phyloP scores from a whole-genome alignment of 2,329 filamentous ascomycete species.

The Epichloe sylvatica region DNA sequence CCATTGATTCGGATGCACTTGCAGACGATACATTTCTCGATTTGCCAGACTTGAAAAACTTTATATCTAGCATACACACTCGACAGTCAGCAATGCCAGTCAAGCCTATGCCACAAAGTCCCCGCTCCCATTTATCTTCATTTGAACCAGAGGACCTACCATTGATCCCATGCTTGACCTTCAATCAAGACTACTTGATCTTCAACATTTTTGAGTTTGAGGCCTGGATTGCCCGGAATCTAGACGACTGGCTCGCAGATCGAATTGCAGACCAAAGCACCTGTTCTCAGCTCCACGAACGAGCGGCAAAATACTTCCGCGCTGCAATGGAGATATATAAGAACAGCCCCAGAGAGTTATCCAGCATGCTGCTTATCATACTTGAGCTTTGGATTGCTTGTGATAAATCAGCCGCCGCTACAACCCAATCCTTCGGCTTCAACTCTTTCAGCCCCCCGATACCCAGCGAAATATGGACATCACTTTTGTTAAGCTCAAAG shows the following conservation, averaged over 20 bases:
- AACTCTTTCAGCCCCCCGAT: slow-evolving; percentile 33
- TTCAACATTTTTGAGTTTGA: slow-evolving; percentile 21
- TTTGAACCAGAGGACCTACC: too few species aligned
- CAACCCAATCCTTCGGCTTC: slow-evolving; percentile 22
- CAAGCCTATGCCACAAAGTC: too few species aligned
- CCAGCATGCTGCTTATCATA: slow-evolving; percentile 39
- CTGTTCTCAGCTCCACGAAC: slow-evolving; percentile 17
- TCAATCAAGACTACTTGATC: too few species aligned
- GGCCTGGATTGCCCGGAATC: slow-evolving; percentile 29
- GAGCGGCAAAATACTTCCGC: slow-evolving; percentile 21
- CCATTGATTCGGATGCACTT: too few species aligned
- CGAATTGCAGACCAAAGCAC: slow-evolving; percentile 10
- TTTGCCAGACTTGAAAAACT: too few species aligned
- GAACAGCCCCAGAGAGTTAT: slow-evolving; percentile 29
- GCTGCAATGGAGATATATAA: slow-evolving; percentile 20
- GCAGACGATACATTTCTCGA: too few species aligned
- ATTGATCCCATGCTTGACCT: too few species aligned
- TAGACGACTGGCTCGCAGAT: slow-evolving; percentile 22
- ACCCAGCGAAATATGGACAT: slow-evolving; percentile 21
- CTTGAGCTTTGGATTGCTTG: slow-evolving; percentile 45
- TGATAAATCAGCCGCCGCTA: slow-evolving; percentile 31
- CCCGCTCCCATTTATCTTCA: too few species aligned
- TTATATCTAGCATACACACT: too few species aligned
- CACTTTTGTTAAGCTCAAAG: slow-evolving; percentile 29
- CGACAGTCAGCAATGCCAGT: too few species aligned